Evolutionary conservation across 768 basidiomycete genomes (phyloP).

Genomic region (Rhizopogon salebrosus): DNA sequence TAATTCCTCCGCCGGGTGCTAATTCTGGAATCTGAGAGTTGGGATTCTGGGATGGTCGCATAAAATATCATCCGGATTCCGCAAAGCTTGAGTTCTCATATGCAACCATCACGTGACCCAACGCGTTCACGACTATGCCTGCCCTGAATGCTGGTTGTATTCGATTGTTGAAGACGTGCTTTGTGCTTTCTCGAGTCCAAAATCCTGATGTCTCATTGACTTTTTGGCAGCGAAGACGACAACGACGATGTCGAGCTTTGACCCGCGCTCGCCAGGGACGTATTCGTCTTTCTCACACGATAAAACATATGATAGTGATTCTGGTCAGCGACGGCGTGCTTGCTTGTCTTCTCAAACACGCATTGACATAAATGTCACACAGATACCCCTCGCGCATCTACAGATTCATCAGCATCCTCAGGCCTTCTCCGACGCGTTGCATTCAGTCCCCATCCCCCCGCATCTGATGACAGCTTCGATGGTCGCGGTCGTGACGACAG

Average conservation of each 20-base stretch:
- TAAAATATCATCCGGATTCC: too few relatives aligned
- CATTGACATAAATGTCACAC: slow-evolving; percentile 2
- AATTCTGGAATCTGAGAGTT: too few relatives aligned
- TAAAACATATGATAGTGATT: slow-evolving; percentile 47
- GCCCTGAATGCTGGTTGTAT: slow-evolving; percentile 32
- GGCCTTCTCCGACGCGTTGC: slow-evolving; percentile 8
- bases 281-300: slow-evolving; percentile 48
- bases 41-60: too few relatives aligned
- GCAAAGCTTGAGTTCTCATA: too few relatives aligned
- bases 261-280: slow-evolving; percentile 57
- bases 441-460: slow-evolving; percentile 4
- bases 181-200: slow-evolving; percentile 21
- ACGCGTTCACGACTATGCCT: slow-evolving; percentile 35
- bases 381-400: slow-evolving; percentile 46
- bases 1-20: too few relatives aligned
- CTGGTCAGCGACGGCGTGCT: slow-evolving; percentile 35
- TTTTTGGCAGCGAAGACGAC: not conserved
- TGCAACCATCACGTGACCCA: slow-evolving; percentile 27
- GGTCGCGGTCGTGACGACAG: slow-evolving; percentile 1
- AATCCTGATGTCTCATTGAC: slow-evolving; percentile 1
- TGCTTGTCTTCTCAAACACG: not conserved
- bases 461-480: slow-evolving; percentile 9
- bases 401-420: slow-evolving; percentile 24
- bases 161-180: slow-evolving; percentile 27
- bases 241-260: slow-evolving; percentile 24